Percentiles rank a stretch among this genome's conserved stretches.
These are phyloP conservation scores for Pseudozyma tsukubaensis DNA, from an alignment of 1,284 basidiomycete species.

Conservation along the genomic window DNA sequence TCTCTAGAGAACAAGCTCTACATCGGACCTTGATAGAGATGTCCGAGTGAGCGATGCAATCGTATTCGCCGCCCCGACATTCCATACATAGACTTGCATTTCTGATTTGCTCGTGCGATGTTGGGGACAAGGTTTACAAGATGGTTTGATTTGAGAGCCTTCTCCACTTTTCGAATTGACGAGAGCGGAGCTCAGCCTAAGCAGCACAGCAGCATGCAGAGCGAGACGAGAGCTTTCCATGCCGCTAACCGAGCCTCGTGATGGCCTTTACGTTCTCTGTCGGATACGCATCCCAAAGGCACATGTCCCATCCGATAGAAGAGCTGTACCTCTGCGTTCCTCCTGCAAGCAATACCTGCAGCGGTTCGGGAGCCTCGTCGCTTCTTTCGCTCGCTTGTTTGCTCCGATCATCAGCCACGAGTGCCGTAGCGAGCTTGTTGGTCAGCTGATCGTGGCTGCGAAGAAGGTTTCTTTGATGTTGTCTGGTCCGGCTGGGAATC, in stretches of 20 bases:
- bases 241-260: no score
- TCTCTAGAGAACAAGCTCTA: conserved; percentile 10
- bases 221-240: no score
- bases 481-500: no score
- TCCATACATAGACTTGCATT: background rate
- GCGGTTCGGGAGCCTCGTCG: no score
- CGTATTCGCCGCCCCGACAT: background rate
- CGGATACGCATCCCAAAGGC: background rate
- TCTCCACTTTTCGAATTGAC: no score
- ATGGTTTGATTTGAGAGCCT: no score
- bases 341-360: background rate
- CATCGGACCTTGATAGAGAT: background rate
- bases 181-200: no score
- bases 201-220: no score
- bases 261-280: background rate
- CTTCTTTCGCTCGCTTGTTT: background rate
- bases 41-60: background rate
- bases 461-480: no score
- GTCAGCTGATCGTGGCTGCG: conserved; percentile 4
- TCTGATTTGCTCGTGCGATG: background rate
- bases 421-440: background rate
- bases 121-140: background rate
- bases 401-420: background rate
- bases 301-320: conserved; percentile 8
- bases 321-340: background rate